These are phyloP conservation scores for Ceratobasidium sp. DNA, from an alignment of 1,284 basidiomycete genomes.

Conservation along the genomic window DNA sequence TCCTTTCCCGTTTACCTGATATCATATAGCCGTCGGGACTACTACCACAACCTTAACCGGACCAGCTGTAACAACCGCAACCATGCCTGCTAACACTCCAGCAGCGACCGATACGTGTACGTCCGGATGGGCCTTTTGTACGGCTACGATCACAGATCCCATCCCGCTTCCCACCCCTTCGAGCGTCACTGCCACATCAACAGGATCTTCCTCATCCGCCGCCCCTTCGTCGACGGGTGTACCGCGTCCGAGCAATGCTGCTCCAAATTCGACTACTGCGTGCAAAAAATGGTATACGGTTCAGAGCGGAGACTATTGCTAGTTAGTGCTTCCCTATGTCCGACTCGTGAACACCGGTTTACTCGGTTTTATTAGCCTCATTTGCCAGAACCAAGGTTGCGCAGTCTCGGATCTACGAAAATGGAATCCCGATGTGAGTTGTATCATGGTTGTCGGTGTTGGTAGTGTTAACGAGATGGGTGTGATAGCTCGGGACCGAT, in stretches of 20 bases:
- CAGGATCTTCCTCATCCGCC: not conserved
- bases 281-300: conserved; percentile 29
- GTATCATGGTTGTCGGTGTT: not conserved
- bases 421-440: conserved; percentile 25
- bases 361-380: not conserved
- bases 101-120: too few species aligned
- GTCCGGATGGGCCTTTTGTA: too few species aligned
- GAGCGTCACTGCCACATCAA: too few species aligned
- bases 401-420: not conserved
- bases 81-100: too few species aligned
- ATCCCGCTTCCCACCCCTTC: too few species aligned
- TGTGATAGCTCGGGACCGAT: conserved; percentile 12
- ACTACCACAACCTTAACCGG: too few species aligned
- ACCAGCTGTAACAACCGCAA: too few species aligned
- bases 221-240: conserved; percentile 12
- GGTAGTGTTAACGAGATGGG: not conserved
- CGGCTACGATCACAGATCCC: too few species aligned
- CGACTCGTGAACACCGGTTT: not conserved
- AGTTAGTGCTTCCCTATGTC: not conserved
- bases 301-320: conserved; percentile 27
- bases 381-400: conserved; percentile 26
- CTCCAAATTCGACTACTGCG: conserved; percentile 3
- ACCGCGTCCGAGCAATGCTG: conserved; percentile 20
- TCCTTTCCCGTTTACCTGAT: too few species aligned
- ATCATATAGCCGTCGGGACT: too few species aligned